These are phyloP conservation scores for Lantana camara DNA, from an alignment of 257 asterid genomes.

Conservation along the genomic window DNA sequence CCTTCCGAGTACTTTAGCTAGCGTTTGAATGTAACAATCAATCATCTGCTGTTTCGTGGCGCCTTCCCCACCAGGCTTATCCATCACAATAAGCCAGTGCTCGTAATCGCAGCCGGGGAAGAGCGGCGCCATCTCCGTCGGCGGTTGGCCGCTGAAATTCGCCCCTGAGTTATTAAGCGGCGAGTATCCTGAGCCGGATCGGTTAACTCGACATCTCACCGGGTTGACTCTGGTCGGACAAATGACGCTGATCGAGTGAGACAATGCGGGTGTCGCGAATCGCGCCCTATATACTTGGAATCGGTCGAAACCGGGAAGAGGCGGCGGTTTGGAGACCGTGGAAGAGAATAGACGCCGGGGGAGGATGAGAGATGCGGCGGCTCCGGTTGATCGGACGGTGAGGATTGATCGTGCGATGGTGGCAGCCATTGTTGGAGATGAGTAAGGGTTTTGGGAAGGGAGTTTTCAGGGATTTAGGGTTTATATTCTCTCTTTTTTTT, in stretches of 20 bases:
- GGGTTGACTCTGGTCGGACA: constrained; percentile 41
- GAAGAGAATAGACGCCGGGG: constrained; percentile 52
- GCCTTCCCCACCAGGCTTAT: constrained; percentile 97
- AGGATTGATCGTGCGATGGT: constrained; percentile 51
- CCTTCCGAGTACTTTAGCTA: constrained; percentile 89
- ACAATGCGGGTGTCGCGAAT: constrained; percentile 29
- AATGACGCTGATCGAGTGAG: constrained; percentile 34
- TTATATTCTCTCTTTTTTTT: no score
- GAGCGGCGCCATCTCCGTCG: constrained; percentile 95
- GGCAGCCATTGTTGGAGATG: constrained; percentile 47
- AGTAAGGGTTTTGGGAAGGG: constrained; percentile 29
- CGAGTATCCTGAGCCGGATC: constrained; percentile 77
- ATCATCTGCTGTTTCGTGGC: constrained; percentile 91
- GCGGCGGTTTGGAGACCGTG: constrained; percentile 44
- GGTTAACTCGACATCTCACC: constrained; percentile 67
- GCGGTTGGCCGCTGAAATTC: constrained; percentile 83
- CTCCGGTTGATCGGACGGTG: constrained; percentile 48
- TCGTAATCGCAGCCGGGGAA: constrained; percentile 96
- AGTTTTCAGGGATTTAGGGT: constrained; percentile 18
- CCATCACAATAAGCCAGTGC: constrained; percentile 98
- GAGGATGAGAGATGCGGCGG: constrained; percentile 36
- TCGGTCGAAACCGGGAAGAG: constrained; percentile 46
- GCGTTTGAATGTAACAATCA: constrained; percentile 81
- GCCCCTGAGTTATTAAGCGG: constrained; percentile 86
- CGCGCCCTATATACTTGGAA: constrained; percentile 31